Percentiles rank a stretch among this genome's conserved stretches.
Evolutionary conservation across 2,329 filamentous ascomycete species (phyloP).

Genomic region (Hypoxylon sp.): DNA sequence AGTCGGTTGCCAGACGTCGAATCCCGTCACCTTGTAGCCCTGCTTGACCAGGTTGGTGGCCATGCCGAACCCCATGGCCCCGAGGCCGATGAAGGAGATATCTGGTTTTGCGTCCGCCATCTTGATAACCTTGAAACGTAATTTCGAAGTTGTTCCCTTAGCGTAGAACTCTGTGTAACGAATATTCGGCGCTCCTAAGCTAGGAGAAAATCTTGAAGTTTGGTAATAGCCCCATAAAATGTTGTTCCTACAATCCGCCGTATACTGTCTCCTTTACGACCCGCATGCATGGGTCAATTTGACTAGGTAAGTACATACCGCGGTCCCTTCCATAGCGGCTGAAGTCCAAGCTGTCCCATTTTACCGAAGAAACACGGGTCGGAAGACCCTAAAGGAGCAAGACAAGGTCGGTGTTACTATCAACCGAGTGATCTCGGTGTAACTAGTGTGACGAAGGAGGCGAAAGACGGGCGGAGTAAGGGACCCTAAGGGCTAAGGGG

Average conservation of each 20-base stretch:
- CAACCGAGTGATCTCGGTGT: constrained; percentile 26
- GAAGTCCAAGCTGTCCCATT: constrained; percentile 29
- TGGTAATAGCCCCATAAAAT: constrained; percentile 4
- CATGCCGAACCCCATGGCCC: constrained; percentile 87
- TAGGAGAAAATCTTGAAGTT: not conserved
- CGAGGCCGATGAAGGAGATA: constrained; percentile 78
- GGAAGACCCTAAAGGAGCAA: constrained; percentile 6
- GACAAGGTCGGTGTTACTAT: constrained; percentile 18
- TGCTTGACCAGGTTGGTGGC: constrained; percentile 76
- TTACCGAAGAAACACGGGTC: constrained; percentile 26
- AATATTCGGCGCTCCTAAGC: not conserved
- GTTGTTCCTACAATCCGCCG: not conserved
- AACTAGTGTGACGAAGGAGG: not conserved
- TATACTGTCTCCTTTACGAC: constrained; percentile 14
- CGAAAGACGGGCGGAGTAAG: constrained; percentile 4
- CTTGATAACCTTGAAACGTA: constrained; percentile 7
- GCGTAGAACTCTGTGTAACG: not conserved
- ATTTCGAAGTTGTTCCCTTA: constrained; percentile 1
- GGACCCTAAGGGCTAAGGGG: not conserved
- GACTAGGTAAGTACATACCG: not conserved
- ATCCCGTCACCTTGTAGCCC: constrained; percentile 76
- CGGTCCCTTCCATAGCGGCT: constrained; percentile 21
- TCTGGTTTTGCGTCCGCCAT: constrained; percentile 50
- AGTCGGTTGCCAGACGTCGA: constrained; percentile 75
- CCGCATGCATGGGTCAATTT: not conserved